Evolutionary conservation across 179 eudicot genomes (phyloP).

Genomic region (Beta macrorhiza): DNA sequence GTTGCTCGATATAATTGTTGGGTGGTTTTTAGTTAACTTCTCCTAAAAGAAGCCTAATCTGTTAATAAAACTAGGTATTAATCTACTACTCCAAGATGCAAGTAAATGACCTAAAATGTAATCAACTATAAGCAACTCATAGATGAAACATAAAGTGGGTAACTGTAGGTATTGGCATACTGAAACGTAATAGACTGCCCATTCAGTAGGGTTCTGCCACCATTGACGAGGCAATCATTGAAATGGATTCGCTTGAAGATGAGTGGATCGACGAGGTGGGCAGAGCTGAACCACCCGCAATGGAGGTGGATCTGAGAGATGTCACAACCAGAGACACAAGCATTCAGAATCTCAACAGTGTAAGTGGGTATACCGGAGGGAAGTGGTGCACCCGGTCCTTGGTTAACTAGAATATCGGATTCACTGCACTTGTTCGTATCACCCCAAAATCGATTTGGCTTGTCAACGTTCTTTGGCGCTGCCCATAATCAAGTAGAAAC

Average conservation of each 20-base stretch:
- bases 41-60: not conserved
- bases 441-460: conserved; percentile 31
- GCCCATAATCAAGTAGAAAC: not conserved
- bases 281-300: conserved; percentile 43
- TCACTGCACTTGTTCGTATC: conserved; percentile 29
- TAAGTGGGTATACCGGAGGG: conserved; percentile 40
- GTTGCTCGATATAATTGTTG: conserved; percentile 17
- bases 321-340: conserved; percentile 33
- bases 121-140: conserved; percentile 23
- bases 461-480: conserved; percentile 17
- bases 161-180: conserved; percentile 33
- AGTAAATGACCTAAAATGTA: not conserved
- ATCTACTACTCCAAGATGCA: not conserved
- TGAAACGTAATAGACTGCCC: conserved; percentile 31
- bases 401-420: conserved; percentile 19
- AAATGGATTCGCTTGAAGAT: conserved; percentile 25
- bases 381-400: conserved; percentile 33
- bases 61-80: conserved; percentile 13
- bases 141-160: conserved; percentile 30
- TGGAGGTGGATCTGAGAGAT: conserved; percentile 31
- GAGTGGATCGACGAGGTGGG: conserved; percentile 28
- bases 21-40: conserved; percentile 14
- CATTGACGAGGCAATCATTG: conserved; percentile 36
- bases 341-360: conserved; percentile 27
- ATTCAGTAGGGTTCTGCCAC: conserved; percentile 23